Percentiles rank a stretch among this genome's conserved stretches.
phyloP scores from a whole-genome alignment of 768 basidiomycete genomes.

The Mycena rebaudengoi region DNA sequence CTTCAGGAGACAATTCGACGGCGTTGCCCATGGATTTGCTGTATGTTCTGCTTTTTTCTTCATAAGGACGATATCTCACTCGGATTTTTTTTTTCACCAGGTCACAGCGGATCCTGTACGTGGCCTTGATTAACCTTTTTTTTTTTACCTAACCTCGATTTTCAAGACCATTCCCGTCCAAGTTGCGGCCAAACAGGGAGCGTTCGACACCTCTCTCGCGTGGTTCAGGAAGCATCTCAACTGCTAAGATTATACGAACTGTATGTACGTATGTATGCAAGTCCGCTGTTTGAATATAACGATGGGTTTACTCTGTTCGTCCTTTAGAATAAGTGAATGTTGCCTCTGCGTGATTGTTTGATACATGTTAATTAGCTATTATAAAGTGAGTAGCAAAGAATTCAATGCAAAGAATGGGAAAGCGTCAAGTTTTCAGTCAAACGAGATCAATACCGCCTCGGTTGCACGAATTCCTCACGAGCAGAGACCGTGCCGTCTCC shows the following conservation, averaged over 20 bases:
- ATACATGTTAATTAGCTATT: too few species aligned
- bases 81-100: neutral
- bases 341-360: too few species aligned
- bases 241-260: neutral
- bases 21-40: conserved; percentile 26
- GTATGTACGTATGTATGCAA: neutral
- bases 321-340: too few species aligned
- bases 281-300: too few species aligned
- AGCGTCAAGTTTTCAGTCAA: conserved; percentile 23
- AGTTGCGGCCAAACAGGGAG: conserved; percentile 26
- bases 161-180: conserved; percentile 22
- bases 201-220: conserved; percentile 22
- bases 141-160: neutral
- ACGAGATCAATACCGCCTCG: conserved; percentile 54
- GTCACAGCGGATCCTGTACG: conserved; percentile 23
- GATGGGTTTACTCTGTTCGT: too few species aligned
- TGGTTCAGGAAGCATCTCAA: conserved; percentile 21
- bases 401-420: neutral
- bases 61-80: too few species aligned
- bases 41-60: too few species aligned
- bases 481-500: conserved; percentile 36
- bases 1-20: conserved; percentile 15
- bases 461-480: conserved; percentile 58
- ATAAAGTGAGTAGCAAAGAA: too few species aligned
- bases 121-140: neutral